Evolutionary conservation across 805 yeast species (phyloP).

Genomic region (Pichia cephalocereana): DNA sequence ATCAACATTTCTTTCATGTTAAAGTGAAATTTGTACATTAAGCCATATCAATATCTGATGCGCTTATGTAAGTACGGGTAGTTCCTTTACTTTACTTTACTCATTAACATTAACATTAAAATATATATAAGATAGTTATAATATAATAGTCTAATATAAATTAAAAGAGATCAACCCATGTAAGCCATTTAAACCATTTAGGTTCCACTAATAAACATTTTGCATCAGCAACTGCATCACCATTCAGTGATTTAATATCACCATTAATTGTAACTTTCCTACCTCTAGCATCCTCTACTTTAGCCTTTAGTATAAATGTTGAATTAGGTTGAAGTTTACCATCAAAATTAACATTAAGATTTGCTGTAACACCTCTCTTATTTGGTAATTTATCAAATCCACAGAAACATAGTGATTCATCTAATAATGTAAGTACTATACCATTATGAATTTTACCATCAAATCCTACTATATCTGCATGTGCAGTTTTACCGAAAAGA

Average conservation of each 20-base stretch:
- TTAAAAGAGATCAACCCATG: conserved; percentile 32
- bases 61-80: too few species aligned
- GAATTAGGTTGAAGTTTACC: conserved; percentile 52
- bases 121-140: too few species aligned
- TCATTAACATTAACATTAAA: too few species aligned
- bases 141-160: not conserved
- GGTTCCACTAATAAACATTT: conserved; percentile 76
- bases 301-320: conserved; percentile 58
- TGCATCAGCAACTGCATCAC: conserved; percentile 40
- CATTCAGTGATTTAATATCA: conserved; percentile 7
- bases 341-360: conserved; percentile 53
- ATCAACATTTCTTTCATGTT: too few species aligned
- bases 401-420: conserved; percentile 77
- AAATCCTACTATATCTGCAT: conserved; percentile 45
- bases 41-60: too few species aligned
- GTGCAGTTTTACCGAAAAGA: conserved; percentile 66
- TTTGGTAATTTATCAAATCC: conserved; percentile 80
- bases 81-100: too few species aligned
- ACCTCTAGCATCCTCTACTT: conserved; percentile 58
- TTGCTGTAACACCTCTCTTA: conserved; percentile 84
- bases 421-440: conserved; percentile 65
- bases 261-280: conserved; percentile 80
- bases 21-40: too few species aligned
- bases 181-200: conserved; percentile 70
- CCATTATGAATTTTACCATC: conserved; percentile 79